Conservation (phyloP, 2,329 filamentous ascomycete species). For the Aureobasidium sp. region DNA sequence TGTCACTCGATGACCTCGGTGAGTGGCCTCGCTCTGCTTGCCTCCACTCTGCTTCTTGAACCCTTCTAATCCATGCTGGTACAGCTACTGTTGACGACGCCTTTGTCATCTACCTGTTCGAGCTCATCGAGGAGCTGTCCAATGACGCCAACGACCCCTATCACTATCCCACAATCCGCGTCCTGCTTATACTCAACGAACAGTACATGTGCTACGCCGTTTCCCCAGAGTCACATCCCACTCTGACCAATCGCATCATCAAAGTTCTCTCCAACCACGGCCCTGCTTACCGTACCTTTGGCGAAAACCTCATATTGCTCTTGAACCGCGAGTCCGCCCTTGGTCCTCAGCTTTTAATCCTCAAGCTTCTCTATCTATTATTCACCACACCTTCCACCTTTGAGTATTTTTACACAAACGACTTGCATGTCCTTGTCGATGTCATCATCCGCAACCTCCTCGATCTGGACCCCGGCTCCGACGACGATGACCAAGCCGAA, state of each 20-base stretch:
- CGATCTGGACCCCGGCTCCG: slow-evolving; percentile 77
- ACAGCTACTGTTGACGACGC: slow-evolving; percentile 58
- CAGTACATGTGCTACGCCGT: slow-evolving; percentile 78
- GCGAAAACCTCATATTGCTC: slow-evolving; percentile 92
- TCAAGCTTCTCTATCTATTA: slow-evolving; percentile 89
- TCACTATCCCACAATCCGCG: slow-evolving; percentile 89
- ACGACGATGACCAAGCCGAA: slow-evolving; percentile 28
- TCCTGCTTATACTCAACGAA: slow-evolving; percentile 90
- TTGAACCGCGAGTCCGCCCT: slow-evolving; percentile 92
- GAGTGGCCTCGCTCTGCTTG: slow-evolving; percentile 22
- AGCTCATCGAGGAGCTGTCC: slow-evolving; percentile 79
- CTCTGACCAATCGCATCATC: slow-evolving; percentile 85
- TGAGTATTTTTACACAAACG: slow-evolving; percentile 98
- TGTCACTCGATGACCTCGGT: slow-evolving; percentile 71
- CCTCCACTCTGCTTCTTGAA: neutral
- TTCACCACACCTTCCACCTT: slow-evolving; percentile 89
- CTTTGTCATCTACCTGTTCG: slow-evolving; percentile 77
- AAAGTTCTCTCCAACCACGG: slow-evolving; percentile 81
- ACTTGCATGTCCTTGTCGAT: slow-evolving; percentile 86
- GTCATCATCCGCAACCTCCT: slow-evolving; percentile 96
- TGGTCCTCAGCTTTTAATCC: slow-evolving; percentile 86
- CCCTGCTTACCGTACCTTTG: slow-evolving; percentile 81
- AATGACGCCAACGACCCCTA: slow-evolving; percentile 88
- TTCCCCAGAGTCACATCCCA: slow-evolving; percentile 23
- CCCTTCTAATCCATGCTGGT: neutral